Base-by-base conservation (phyloP, 257 asterid genomes). In the Leonotis leonurus region DNA sequence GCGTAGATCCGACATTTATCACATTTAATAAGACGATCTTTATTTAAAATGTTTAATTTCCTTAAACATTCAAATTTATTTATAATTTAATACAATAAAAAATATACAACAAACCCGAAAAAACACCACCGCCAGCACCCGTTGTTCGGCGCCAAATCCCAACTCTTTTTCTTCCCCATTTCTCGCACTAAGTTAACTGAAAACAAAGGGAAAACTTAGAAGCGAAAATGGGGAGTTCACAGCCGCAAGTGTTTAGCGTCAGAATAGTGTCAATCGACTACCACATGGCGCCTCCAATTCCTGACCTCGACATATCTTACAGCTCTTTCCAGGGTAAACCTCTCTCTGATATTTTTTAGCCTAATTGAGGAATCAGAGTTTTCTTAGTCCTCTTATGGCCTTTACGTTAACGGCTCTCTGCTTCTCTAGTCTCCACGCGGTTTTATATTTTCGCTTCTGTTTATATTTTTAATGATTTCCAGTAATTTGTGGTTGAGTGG, bases 231-330 rank as follows among this genome's bases (percentile, higher is more conserved):
- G 90, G 54, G 49, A 85, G 71, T 72, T 75, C 90, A 35, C 83
- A 67, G 72, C 63, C 82, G 50, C 74, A 60, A 29, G 41, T 71
- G 35, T 88, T 91, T 68, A 86, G 95, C 57, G 81, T 83, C 41
- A 87, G 96, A 57, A 78, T 91, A 16, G 98, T 91, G 46, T 86
- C 98, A 6, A 72, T 91, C 44, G 98, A 91, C 71, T 86, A 88
- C 65, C 85, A 88, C 81, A 84, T 81, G 92, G 27, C 89, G 51
- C 72, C 92, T 71, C 98, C 98, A 0, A 70, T 91, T 68, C 83
- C 84, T 21, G 83, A 65, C 59, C 65, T 86, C 33, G 95, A 83
- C 78, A 72, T 88, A 46, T 86, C 81, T 56, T 83, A 84, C 62
- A 84, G 87, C 77, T 37, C 76, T 62, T 79, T 90, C 75, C 95